These are phyloP conservation scores for Lactifluus rugatus DNA, from an alignment of 768 basidiomycete species.

Conservation along the genomic window DNA sequence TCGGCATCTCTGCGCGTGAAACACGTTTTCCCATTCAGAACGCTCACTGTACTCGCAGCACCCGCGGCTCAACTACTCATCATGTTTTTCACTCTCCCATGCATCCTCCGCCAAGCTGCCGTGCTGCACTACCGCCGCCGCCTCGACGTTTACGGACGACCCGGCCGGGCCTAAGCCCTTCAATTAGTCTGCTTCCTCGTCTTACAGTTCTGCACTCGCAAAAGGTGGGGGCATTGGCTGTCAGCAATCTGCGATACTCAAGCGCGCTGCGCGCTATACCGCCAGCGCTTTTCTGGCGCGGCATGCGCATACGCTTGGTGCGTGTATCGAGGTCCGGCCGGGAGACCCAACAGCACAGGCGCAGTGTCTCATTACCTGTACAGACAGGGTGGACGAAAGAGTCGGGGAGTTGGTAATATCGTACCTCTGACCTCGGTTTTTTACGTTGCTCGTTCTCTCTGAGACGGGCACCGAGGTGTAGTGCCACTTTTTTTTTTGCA, in stretches of 20 bases:
- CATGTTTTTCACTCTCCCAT: slow-evolving; percentile 29
- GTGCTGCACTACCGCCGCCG: background rate
- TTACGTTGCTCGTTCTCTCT: slow-evolving; percentile 25
- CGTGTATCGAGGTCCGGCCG: slow-evolving; percentile 35
- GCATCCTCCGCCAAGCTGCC: background rate
- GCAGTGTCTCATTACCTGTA: background rate
- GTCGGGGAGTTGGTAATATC: slow-evolving; percentile 23
- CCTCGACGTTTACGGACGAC: background rate
- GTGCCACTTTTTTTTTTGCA: too few species aligned
- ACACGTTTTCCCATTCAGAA: background rate
- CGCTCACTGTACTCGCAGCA: slow-evolving; percentile 29
- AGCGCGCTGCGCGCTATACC: background rate
- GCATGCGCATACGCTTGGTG: slow-evolving; percentile 28
- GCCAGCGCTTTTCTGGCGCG: slow-evolving; percentile 29
- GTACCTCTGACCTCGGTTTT: slow-evolving; percentile 38
- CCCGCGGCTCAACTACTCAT: slow-evolving; percentile 40
- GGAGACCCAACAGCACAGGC: slow-evolving; percentile 19
- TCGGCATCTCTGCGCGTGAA: slow-evolving; percentile 35
- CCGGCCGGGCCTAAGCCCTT: background rate
- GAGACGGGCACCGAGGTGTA: too few species aligned
- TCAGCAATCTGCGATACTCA: background rate
- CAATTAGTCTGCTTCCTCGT: background rate
- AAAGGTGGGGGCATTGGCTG: background rate
- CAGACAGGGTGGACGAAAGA: background rate
- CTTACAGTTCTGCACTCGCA: background rate